A percentile compares a stretch with the other conserved stretches of the same genome.
phyloP scores from a whole-genome alignment of 2,329 filamentous ascomycete species.

The Talaromyces sp. region DNA sequence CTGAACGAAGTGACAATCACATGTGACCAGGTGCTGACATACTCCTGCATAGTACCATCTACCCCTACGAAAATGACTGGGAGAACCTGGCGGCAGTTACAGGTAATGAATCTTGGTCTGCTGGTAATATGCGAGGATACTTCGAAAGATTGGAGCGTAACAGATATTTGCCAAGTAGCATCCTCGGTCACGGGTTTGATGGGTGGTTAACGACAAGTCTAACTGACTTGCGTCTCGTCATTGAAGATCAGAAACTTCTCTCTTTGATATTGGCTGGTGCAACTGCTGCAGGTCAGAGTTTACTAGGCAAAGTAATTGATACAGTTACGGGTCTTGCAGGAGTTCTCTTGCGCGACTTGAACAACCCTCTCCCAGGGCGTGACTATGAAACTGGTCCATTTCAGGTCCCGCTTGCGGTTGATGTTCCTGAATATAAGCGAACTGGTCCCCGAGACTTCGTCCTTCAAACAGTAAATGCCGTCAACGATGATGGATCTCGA shows the following conservation, averaged over 20 bases:
- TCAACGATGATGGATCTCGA: conserved; percentile 53
- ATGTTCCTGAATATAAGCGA: conserved; percentile 51
- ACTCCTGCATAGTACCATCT: conserved; percentile 46
- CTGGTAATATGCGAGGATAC: conserved; percentile 60
- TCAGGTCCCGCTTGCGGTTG: conserved; percentile 61
- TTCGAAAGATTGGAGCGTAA: conserved; percentile 58
- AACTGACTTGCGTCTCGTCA: conserved; percentile 55
- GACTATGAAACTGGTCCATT: conserved; percentile 56
- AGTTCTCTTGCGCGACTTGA: conserved; percentile 55
- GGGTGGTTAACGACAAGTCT: conserved; percentile 60
- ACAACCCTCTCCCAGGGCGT: conserved; percentile 48
- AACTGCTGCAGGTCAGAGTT: conserved; percentile 52
- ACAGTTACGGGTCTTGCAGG: conserved; percentile 49
- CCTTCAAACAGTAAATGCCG: conserved; percentile 52
- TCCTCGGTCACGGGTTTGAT: conserved; percentile 57
- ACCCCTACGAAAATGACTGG: conserved; percentile 63
- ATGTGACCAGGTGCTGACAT: conserved; percentile 10
- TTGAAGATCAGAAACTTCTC: conserved; percentile 57
- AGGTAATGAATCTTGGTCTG: conserved; percentile 60
- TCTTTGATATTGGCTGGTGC: conserved; percentile 56
- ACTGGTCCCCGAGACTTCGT: conserved; percentile 61
- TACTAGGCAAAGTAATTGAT: conserved; percentile 42
- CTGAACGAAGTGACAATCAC: background rate
- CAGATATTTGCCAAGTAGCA: conserved; percentile 49
- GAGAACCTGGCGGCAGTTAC: conserved; percentile 59